Evolutionary conservation across 805 yeast genomes (phyloP).

Genomic region (Kazachstania bromeliacearum): DNA sequence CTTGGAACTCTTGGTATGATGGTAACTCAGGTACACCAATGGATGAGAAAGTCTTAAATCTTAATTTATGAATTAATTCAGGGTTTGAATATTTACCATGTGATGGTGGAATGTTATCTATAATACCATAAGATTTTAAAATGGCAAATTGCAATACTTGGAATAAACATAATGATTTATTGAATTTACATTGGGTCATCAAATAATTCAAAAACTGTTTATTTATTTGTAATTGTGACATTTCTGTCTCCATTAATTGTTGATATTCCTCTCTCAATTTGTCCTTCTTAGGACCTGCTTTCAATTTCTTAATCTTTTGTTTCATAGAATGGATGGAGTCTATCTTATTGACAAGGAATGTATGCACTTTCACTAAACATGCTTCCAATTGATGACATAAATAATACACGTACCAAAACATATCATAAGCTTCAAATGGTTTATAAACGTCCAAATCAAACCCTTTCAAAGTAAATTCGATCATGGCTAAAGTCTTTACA

Average conservation of each 20-base stretch:
- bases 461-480: slow-evolving; percentile 61
- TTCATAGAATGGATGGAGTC: slow-evolving; percentile 27
- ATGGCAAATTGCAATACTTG: slow-evolving; percentile 29
- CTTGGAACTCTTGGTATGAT: slow-evolving; percentile 27
- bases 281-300: slow-evolving; percentile 43
- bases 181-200: slow-evolving; percentile 16
- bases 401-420: slow-evolving; percentile 60
- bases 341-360: slow-evolving; percentile 29
- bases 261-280: slow-evolving; percentile 30
- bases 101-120: slow-evolving; percentile 19
- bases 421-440: slow-evolving; percentile 55
- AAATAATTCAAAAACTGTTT: slow-evolving; percentile 20
- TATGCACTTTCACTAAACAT: slow-evolving; percentile 30
- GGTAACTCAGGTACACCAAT: slow-evolving; percentile 73
- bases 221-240: slow-evolving; percentile 31
- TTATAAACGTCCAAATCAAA: slow-evolving; percentile 67
- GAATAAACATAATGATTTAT: slow-evolving; percentile 26
- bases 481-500: slow-evolving; percentile 61
- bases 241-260: slow-evolving; percentile 24
- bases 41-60: slow-evolving; percentile 71
- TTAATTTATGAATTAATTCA: slow-evolving; percentile 38
- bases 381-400: slow-evolving; percentile 41
- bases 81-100: slow-evolving; percentile 22
- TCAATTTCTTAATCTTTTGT: slow-evolving; percentile 37
- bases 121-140: slow-evolving; percentile 17